phyloP scores from a whole-genome alignment of 23 red algal genomes.

The Pyropia haitanensis region DNA sequence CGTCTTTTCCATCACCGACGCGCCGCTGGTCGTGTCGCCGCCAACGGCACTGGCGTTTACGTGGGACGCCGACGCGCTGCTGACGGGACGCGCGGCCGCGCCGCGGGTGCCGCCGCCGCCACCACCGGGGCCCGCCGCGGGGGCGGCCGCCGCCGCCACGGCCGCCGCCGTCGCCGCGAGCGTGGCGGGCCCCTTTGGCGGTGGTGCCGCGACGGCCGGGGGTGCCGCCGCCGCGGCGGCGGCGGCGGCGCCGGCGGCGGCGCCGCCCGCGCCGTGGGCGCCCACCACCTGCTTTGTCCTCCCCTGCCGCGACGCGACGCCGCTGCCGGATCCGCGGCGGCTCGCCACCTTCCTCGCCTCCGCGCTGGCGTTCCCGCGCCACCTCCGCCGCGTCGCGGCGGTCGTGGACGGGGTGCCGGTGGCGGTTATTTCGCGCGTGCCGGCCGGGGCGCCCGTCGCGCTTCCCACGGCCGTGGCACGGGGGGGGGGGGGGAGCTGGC shows the following conservation, averaged over 20 bases:
- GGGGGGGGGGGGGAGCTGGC: no score
- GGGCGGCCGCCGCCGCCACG: no score
- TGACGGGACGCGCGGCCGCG: constrained; percentile 14
- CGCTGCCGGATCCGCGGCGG: constrained; percentile 26
- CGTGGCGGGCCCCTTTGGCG: no score
- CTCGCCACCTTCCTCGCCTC: constrained; percentile 40
- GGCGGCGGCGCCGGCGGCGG: background rate
- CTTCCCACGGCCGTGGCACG: no score
- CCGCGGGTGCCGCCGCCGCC: background rate
- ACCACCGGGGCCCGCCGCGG: no score
- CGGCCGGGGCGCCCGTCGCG: no score
- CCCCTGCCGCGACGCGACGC: constrained; percentile 32
- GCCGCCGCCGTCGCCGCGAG: no score
- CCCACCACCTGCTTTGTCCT: constrained; percentile 46
- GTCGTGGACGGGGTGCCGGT: constrained; percentile 21
- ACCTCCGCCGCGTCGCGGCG: constrained; percentile 17
- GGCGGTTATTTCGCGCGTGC: constrained; percentile 5
- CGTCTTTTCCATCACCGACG: constrained; percentile 54
- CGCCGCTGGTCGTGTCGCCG: constrained; percentile 38
- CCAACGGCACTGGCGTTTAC: constrained; percentile 23
- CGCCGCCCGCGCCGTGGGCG: background rate
- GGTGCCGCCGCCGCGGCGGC: background rate
- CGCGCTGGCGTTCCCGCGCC: constrained; percentile 44
- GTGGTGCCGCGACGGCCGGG: no score
- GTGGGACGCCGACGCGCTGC: constrained; percentile 44